Percentiles rank a stretch among this genome's conserved stretches.
phyloP scores from a whole-genome alignment of 306 rosid genomes.

The Senna siamea region DNA sequence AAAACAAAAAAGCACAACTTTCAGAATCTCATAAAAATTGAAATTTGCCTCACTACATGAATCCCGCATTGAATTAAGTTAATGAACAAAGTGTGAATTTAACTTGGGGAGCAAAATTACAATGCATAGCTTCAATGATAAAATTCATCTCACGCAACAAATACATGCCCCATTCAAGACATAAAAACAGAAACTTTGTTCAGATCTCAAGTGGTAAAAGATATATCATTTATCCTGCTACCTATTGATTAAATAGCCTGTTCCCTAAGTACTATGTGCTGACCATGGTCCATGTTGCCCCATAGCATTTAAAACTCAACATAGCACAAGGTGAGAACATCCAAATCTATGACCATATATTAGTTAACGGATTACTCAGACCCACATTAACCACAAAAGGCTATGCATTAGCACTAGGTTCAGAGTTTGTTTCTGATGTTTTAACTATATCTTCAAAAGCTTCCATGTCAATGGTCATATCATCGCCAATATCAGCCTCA shows the following conservation, averaged over 20 bases:
- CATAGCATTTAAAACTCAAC: constrained; percentile 19
- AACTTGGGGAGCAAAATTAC: constrained; percentile 9
- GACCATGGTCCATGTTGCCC: constrained; percentile 21
- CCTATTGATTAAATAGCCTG: constrained; percentile 27
- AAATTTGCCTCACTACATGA: background rate
- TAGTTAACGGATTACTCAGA: constrained; percentile 27
- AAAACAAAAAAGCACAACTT: background rate
- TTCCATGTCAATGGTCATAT: constrained; percentile 80
- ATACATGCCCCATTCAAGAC: constrained; percentile 35
- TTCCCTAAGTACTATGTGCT: constrained; percentile 31
- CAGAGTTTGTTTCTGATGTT: constrained; percentile 61
- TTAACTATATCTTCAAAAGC: constrained; percentile 57
- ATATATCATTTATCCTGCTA: background rate
- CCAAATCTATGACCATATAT: constrained; percentile 29
- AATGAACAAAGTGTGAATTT: constrained; percentile 19
- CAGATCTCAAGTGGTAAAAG: constrained; percentile 24
- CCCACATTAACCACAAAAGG: constrained; percentile 25
- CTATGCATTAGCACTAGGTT: constrained; percentile 53
- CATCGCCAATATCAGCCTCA: constrained; percentile 66
- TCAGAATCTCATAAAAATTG: background rate
- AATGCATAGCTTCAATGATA: constrained; percentile 28
- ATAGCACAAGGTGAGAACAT: constrained; percentile 13
- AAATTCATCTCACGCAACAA: constrained; percentile 30
- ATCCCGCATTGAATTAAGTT: background rate
- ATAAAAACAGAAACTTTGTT: constrained; percentile 24